Conservation (phyloP, 768 basidiomycete species). For the Podaxis carcinomalis region DNA sequence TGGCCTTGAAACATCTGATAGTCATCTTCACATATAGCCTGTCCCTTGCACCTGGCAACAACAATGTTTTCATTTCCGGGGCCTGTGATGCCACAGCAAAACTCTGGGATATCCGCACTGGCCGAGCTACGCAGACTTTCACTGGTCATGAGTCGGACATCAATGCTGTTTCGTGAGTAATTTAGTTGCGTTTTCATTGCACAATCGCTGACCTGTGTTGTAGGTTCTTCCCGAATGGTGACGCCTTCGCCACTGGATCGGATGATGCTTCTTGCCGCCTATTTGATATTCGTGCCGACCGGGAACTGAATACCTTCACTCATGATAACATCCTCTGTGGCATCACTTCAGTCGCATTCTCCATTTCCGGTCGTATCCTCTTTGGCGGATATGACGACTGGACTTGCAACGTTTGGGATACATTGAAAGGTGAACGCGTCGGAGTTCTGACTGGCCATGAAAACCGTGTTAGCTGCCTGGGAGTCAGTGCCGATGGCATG, state of each 20-base stretch:
- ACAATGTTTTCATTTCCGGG: constrained; percentile 96
- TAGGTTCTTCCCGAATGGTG: constrained; percentile 99
- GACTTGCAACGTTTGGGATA: constrained; percentile 99
- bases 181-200: constrained; percentile 9
- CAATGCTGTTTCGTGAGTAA: constrained; percentile 92
- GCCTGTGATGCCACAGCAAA: constrained; percentile 99
- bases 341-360: constrained; percentile 98
- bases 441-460: constrained; percentile 97
- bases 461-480: constrained; percentile 95
- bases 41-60: constrained; percentile 83
- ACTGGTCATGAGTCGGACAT: constrained; percentile 99
- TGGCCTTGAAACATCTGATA: constrained; percentile 15
- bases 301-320: constrained; percentile 94
- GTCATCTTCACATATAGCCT: constrained; percentile 46
- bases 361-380: constrained; percentile 92
- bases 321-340: constrained; percentile 99
- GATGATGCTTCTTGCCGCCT: constrained; percentile 98
- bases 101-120: constrained; percentile 97
- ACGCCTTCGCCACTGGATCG: constrained; percentile 97
- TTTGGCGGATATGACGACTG: constrained; percentile 99
- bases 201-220: constrained; percentile 13
- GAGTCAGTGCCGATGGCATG: constrained; percentile 95
- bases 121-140: constrained; percentile 97
- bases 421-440: constrained; percentile 95
- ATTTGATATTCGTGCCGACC: constrained; percentile 96